Base-by-base conservation (phyloP, 2,329 filamentous ascomycete genomes). In the Raffaelea deltoideospora region DNA sequence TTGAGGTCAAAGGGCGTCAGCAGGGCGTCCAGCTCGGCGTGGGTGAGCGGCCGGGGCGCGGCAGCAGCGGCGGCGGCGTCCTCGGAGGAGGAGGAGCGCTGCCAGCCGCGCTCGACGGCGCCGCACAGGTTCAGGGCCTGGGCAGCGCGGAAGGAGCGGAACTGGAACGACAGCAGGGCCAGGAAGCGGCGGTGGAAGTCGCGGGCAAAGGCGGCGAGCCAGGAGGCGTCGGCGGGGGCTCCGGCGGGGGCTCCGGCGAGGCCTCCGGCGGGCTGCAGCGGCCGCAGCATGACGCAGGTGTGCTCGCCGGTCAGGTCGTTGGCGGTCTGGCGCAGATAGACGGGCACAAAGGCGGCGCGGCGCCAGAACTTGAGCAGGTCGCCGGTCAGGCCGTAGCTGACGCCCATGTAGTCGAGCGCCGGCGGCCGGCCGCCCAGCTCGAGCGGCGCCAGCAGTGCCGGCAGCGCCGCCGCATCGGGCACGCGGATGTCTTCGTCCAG, bases 261-360 rank as follows among this genome's bases (percentile, higher is more conserved):
- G n/a, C n/a, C n/a, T n/a, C n/a, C n/a, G 7, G 5, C 28, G 7
- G 7, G n/a, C 28, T 30, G 37, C 7, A 98, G 67, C 2, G 86
- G 81, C 39, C 85, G 76, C 34, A 98, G 69, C 92, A 98, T 98
- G 21, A 98, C 88, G 53, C 86, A 95, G 0, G 90, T 94, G 55
- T 98, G 90, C 58, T 98, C 90, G 38, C 90, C 90, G 0, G 92
- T 98, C 32, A 98, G 67, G 39, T 96, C 90, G 53, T 96, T 98
- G 35, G 90, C 69, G 3, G 92, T 98, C 61, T 98, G 90, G 24
- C 90, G 50, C 48, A 98, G 69, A 51, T 98, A 98, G 1, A 98
- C 84, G 0, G 90, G 90, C 3, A 77, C 74, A 54, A 95, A 98
- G 1, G 67, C 67, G 14, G 80, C 74, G 26, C 82, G 79, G 60